Evolutionary conservation across 345 rosid genomes (phyloP).

Genomic region (Moricandia moricandioides): DNA sequence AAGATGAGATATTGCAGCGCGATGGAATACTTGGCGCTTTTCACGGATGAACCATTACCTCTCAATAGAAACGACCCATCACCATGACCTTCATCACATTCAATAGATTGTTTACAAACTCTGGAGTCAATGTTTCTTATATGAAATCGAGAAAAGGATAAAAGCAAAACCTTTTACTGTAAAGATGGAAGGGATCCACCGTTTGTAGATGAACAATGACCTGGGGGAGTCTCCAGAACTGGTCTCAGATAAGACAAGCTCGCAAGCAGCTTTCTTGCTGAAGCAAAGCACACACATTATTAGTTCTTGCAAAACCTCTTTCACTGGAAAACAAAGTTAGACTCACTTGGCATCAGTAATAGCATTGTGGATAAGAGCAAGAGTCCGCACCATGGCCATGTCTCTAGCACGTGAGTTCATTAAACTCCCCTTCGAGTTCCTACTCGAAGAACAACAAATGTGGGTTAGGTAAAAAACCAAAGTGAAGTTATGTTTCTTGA

Average conservation of each 20-base stretch:
- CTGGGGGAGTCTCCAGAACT: conserved; percentile 68
- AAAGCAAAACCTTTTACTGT: conserved; percentile 50
- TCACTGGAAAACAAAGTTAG: background rate
- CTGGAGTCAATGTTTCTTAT: background rate
- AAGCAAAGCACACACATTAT: too few species aligned
- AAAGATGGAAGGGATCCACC: conserved; percentile 65
- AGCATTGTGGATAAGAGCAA: conserved; percentile 78
- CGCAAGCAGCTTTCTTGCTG: conserved; percentile 48
- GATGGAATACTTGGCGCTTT: conserved; percentile 33
- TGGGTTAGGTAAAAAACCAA: background rate
- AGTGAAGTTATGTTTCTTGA: background rate
- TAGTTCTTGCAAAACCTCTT: background rate
- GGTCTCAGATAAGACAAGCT: conserved; percentile 65
- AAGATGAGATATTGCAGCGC: conserved; percentile 38
- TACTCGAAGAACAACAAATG: background rate
- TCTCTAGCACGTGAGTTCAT: conserved; percentile 76
- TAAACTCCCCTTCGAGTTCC: conserved; percentile 57
- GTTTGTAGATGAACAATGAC: conserved; percentile 66
- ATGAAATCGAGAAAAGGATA: background rate
- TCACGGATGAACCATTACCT: conserved; percentile 31
- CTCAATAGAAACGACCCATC: conserved; percentile 59
- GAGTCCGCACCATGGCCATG: conserved; percentile 69
- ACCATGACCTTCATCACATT: conserved; percentile 52
- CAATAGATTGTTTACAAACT: background rate
- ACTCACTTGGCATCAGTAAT: conserved; percentile 60